Conservation (phyloP, 2,329 filamentous ascomycete genomes). For the Alternaria solani region DNA sequence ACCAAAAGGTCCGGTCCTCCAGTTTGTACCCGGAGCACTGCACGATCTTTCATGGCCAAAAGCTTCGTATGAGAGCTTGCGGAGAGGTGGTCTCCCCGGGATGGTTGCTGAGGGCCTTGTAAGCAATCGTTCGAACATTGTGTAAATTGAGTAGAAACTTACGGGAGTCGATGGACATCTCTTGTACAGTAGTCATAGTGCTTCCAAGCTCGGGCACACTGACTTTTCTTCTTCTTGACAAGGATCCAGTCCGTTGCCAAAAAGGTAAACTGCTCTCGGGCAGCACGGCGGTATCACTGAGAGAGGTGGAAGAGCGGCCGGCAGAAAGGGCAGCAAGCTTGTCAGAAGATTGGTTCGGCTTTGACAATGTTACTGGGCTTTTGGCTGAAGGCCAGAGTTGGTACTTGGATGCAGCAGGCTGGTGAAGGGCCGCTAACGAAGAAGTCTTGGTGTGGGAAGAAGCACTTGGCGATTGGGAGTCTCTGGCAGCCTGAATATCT, state of each 20-base stretch:
- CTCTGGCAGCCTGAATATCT: conserved; percentile 41
- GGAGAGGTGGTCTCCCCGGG: conserved; percentile 51
- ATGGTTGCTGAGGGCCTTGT: conserved; percentile 47
- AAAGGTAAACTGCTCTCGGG: conserved; percentile 42
- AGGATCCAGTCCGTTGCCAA: conserved; percentile 49
- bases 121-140: conserved; percentile 15
- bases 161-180: conserved; percentile 52
- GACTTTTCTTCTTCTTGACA: conserved; percentile 52
- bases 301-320: conserved; percentile 50
- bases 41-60: conserved; percentile 51
- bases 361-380: conserved; percentile 36
- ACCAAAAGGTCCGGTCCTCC: conserved; percentile 51
- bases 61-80: conserved; percentile 43
- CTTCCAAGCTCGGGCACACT: conserved; percentile 51
- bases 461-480: conserved; percentile 27
- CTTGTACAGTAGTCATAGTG: conserved; percentile 52
- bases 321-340: conserved; percentile 49
- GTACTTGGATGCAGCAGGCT: conserved; percentile 39
- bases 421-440: conserved; percentile 38
- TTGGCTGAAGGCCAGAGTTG: conserved; percentile 50
- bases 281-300: conserved; percentile 50
- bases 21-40: conserved; percentile 50
- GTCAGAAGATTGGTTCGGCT: conserved; percentile 36
- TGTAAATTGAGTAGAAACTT: conserved; percentile 24
- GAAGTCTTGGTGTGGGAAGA: conserved; percentile 36